phyloP scores from a whole-genome alignment of 306 rosid genomes.

The Cicer judaicum region DNA sequence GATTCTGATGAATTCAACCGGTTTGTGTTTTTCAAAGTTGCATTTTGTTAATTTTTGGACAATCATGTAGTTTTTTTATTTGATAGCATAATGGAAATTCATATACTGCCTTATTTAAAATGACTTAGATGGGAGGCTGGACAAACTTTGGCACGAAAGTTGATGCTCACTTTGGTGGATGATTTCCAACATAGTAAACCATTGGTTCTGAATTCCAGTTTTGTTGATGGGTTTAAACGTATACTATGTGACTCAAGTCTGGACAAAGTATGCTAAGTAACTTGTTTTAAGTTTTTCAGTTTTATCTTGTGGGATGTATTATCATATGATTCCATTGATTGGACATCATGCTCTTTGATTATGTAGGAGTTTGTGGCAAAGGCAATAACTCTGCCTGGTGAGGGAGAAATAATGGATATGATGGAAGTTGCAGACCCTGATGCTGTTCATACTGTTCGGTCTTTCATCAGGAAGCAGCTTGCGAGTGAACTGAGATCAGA shows the following conservation, averaged over 20 bases:
- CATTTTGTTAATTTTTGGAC: not conserved
- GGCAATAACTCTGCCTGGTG: constrained; percentile 97
- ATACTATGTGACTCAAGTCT: constrained; percentile 73
- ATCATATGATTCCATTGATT: constrained; percentile 33
- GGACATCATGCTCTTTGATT: constrained; percentile 33
- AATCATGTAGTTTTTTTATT: constrained; percentile 4
- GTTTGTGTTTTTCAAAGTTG: constrained; percentile 60
- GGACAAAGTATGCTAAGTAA: constrained; percentile 73
- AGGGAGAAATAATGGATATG: constrained; percentile 98
- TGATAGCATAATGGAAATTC: constrained; percentile 24
- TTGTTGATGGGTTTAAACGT: constrained; percentile 75
- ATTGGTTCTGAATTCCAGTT: constrained; percentile 72
- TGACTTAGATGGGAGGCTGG: constrained; percentile 97
- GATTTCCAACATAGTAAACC: constrained; percentile 83
- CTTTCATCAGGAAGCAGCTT: constrained; percentile 86
- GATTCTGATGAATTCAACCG: constrained; percentile 96
- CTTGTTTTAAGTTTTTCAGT: not conserved
- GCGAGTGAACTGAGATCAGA: constrained; percentile 80
- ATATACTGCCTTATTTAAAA: constrained; percentile 41
- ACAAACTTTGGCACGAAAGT: constrained; percentile 81
- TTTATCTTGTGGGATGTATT: not conserved
- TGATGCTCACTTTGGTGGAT: constrained; percentile 86
- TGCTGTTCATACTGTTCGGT: constrained; percentile 88
- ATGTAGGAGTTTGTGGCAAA: constrained; percentile 89
- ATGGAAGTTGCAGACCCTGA: constrained; percentile 98